These are phyloP conservation scores for Aspergillus egyptiacus DNA, from an alignment of 495 filamentous ascomycete species.

Conservation along the genomic window DNA sequence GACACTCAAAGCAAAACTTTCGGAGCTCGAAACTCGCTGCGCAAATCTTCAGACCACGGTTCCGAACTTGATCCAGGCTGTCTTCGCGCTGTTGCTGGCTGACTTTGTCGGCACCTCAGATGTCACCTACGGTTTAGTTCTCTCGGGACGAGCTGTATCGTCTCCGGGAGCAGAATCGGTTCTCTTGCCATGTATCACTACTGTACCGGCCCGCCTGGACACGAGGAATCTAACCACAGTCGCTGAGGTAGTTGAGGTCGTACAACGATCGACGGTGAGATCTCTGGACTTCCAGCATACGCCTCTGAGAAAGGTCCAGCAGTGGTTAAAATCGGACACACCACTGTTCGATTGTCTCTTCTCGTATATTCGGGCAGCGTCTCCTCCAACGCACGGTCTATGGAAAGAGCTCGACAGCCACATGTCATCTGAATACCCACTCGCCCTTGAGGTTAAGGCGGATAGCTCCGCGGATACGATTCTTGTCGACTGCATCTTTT, in stretches of 20 bases:
- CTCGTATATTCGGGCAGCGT: constrained; percentile 22
- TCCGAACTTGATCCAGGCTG: constrained; percentile 32
- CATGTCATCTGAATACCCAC: constrained; percentile 31
- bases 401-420: constrained; percentile 29
- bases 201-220: constrained; percentile 65
- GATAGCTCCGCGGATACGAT: constrained; percentile 17
- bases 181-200: constrained; percentile 84
- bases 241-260: constrained; percentile 28
- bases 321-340: constrained; percentile 38
- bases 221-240: constrained; percentile 26
- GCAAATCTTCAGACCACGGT: constrained; percentile 26
- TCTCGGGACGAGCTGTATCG: constrained; percentile 42
- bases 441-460: constrained; percentile 30
- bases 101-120: constrained; percentile 32
- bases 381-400: constrained; percentile 13
- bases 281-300: constrained; percentile 43
- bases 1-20: constrained; percentile 18
- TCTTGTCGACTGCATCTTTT: constrained; percentile 20
- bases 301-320: constrained; percentile 39
- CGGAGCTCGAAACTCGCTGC: constrained; percentile 22
- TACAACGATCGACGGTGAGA: constrained; percentile 37
- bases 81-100: constrained; percentile 41
- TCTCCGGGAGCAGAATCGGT: constrained; percentile 59
- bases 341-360: constrained; percentile 42
- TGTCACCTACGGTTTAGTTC: constrained; percentile 40